phyloP scores from a whole-genome alignment of 352 stramenopile species.

The Globisporangium paddicum region DNA sequence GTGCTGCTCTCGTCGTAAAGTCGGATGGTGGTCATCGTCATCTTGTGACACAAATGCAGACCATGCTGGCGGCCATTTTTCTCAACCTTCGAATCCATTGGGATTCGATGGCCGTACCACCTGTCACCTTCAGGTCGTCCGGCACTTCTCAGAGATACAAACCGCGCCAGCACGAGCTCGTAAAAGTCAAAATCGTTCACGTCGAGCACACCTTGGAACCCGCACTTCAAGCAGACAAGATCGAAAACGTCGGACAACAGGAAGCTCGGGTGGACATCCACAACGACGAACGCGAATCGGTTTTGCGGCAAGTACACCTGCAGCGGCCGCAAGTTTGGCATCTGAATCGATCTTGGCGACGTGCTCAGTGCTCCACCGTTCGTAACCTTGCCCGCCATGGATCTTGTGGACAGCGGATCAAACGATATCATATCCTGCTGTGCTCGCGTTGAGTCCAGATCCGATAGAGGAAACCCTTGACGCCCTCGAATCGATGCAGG shows the following conservation, averaged over 20 bases:
- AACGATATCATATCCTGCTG: slow-evolving; percentile 52
- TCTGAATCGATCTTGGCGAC: slow-evolving; percentile 45
- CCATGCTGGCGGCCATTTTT: slow-evolving; percentile 59
- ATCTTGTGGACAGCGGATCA: slow-evolving; percentile 62
- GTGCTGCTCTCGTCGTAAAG: slow-evolving; percentile 86
- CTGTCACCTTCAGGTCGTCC: slow-evolving; percentile 76
- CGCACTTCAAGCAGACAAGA: slow-evolving; percentile 68
- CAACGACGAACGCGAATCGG: slow-evolving; percentile 73
- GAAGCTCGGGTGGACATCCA: slow-evolving; percentile 54
- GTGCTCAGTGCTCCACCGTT: slow-evolving; percentile 17
- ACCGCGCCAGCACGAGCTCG: slow-evolving; percentile 73
- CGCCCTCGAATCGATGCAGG: slow-evolving; percentile 39
- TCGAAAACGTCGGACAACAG: slow-evolving; percentile 74
- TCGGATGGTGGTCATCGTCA: slow-evolving; percentile 85
- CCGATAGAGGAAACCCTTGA: slow-evolving; percentile 39
- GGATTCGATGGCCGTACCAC: slow-evolving; percentile 76
- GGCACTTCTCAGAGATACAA: slow-evolving; percentile 81
- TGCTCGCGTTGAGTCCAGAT: slow-evolving; percentile 47
- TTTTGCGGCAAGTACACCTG: slow-evolving; percentile 86
- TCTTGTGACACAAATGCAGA: slow-evolving; percentile 83
- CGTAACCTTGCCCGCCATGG: slow-evolving; percentile 29
- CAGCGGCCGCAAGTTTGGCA: slow-evolving; percentile 35
- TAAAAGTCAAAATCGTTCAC: slow-evolving; percentile 83
- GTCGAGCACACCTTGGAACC: slow-evolving; percentile 67
- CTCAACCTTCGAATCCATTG: slow-evolving; percentile 55